Conservation (phyloP, 148 eudicot species). For the Nyssa sinensis region DNA sequence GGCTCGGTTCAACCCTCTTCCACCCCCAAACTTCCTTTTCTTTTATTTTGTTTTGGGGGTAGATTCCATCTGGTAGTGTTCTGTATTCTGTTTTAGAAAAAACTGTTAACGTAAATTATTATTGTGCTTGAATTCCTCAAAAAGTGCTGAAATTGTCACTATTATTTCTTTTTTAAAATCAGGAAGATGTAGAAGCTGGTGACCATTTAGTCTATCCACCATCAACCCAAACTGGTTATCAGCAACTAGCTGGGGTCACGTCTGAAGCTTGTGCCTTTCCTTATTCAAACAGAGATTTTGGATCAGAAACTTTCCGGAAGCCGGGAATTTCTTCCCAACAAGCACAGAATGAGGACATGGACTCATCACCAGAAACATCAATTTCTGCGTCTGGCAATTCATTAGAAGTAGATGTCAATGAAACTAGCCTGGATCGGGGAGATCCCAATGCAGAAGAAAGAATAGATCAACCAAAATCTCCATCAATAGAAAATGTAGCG, state of each 20-base stretch:
- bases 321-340: slow-evolving; percentile 21
- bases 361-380: slow-evolving; percentile 33
- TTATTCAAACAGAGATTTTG: slow-evolving; percentile 34
- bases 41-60: no score
- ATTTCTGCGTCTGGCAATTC: slow-evolving; percentile 38
- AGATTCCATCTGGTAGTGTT: no score
- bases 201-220: slow-evolving; percentile 30
- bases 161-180: slow-evolving; percentile 19
- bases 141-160: background rate
- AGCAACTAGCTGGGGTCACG: slow-evolving; percentile 26
- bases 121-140: background rate
- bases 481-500: slow-evolving; percentile 19
- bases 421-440: slow-evolving; percentile 6
- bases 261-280: slow-evolving; percentile 32
- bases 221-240: slow-evolving; percentile 25
- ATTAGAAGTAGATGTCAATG: slow-evolving; percentile 30
- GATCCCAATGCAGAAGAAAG: slow-evolving; percentile 19
- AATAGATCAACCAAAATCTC: slow-evolving; percentile 20
- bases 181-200: slow-evolving; percentile 52
- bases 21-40: no score
- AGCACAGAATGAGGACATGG: slow-evolving; percentile 24
- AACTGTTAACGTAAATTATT: no score
- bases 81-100: no score
- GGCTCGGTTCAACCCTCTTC: no score
- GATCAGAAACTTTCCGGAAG: slow-evolving; percentile 28